Percentiles rank a stretch among this genome's conserved stretches.
Conservation (phyloP, 331 rosid genomes). For the Stylosanthes scabra region DNA sequence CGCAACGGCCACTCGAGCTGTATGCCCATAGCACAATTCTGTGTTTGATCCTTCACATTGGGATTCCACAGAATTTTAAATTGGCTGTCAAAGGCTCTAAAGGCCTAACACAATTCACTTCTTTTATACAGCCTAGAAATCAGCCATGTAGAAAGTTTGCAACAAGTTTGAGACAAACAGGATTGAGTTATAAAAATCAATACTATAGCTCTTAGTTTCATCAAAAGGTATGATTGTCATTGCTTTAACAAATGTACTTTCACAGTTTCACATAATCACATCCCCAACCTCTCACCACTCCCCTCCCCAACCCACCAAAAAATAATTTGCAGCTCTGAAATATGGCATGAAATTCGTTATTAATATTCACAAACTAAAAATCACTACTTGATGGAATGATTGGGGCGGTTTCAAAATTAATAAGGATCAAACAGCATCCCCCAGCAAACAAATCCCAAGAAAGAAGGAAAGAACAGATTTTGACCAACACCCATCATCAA, state of each 20-base stretch:
- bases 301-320: not conserved
- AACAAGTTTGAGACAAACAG: no score
- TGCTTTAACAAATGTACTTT: slow-evolving; percentile 13
- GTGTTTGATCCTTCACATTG: no score
- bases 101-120: no score
- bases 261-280: slow-evolving; percentile 6
- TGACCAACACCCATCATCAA: slow-evolving; percentile 13
- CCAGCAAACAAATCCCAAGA: slow-evolving; percentile 1
- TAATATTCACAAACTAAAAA: not conserved
- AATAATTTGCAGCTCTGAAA: slow-evolving; percentile 6
- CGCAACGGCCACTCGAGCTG: no score
- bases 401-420: slow-evolving; percentile 8
- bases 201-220: not conserved
- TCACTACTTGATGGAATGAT: slow-evolving; percentile 8
- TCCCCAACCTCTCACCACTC: no score
- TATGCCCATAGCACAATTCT: no score
- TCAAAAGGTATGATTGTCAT: slow-evolving; percentile 25
- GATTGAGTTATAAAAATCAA: not conserved
- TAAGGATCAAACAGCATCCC: not conserved
- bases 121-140: no score
- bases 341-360: slow-evolving; percentile 1
- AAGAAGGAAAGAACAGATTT: slow-evolving; percentile 25
- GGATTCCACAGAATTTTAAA: no score
- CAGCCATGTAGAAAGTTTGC: no score
- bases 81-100: no score